Base-by-base conservation (phyloP, 208 protist species). In the Trypanosoma congolense region DNA sequence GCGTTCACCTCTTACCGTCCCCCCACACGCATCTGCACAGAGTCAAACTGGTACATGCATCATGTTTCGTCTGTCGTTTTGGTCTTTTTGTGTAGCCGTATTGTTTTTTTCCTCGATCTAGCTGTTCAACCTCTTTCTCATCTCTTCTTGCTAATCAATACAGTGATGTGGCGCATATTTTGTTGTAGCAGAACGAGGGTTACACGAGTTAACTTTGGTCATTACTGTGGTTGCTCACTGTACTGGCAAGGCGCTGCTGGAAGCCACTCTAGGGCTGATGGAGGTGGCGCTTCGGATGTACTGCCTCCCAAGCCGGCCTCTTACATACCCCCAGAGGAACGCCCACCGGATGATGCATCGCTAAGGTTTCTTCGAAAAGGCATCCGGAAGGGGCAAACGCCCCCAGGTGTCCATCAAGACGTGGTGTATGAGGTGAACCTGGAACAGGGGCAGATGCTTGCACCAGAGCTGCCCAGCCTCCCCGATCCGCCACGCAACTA, bases 271-370 rank as follows among this genome's bases (percentile, higher is more conserved):
- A 12, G n/a, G 1, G 26, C 42, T 10, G 30, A 48, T n/a, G 19
- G 24, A 10, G 21, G 10, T 21, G 21, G 36, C 26, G 22, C 42
- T 6, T 24, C 51, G 18, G 47, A 54, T 25, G 47, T 48, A 3
- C 51, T 44, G 19, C 80, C 80, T 12, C 87, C 87, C 0, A 74
- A 73, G 0, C 80, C 87, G 1, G 72, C 77, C 10, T 70, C 60
- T 40, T 94, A 94, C 61, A 71, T 89, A 4, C 83, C 87, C 6
- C 81, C 82, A 0, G 74, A 75, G 49, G 41, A 88, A 68, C 80
- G 87, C 18, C 62, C 76, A 46, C 45, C 73, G 0, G 43, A 60
- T 18, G 87, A 90, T 50, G 73, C 77, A 29, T 92, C 81, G 5
- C 65, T 94, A 0, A 49, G 47, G 1, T 92, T 90, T 66, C 51